Evolutionary conservation across 1,284 basidiomycete genomes (phyloP).

Genomic region (Ceraceosorus bombacis): DNA sequence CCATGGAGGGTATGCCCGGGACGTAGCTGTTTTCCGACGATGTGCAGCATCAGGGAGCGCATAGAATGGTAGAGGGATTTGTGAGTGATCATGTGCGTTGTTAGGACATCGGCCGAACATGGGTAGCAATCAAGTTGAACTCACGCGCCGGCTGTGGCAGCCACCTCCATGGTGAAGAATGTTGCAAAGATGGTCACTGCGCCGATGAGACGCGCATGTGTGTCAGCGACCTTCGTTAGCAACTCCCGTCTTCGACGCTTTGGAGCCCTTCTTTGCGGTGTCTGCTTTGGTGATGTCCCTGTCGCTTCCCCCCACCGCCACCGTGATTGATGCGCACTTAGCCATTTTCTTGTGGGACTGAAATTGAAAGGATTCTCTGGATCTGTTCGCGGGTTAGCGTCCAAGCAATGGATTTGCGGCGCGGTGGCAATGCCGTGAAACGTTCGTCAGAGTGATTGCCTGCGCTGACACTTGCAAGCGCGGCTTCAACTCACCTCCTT

Average conservation of each 20-base stretch:
- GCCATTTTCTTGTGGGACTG: slow-evolving; percentile 55
- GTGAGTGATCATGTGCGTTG: slow-evolving; percentile 7
- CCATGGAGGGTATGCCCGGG: slow-evolving; percentile 59
- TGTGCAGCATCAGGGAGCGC: slow-evolving; percentile 54
- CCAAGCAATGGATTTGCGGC: too few relatives aligned
- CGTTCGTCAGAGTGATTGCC: not conserved
- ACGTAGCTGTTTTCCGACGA: slow-evolving; percentile 54
- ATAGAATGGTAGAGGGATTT: slow-evolving; percentile 10
- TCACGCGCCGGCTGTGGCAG: slow-evolving; percentile 47
- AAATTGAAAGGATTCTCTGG: slow-evolving; percentile 58
- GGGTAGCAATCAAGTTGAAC: slow-evolving; percentile 8
- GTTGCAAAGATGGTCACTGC: slow-evolving; percentile 57
- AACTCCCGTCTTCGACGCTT: too few relatives aligned
- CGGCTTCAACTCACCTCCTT: not conserved
- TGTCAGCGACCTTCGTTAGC: too few relatives aligned
- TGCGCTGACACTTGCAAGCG: not conserved
- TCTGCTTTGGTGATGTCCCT: not conserved
- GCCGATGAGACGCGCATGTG: not conserved
- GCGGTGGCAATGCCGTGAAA: slow-evolving; percentile 39
- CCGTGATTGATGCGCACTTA: slow-evolving; percentile 29
- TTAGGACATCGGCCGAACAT: slow-evolving; percentile 33
- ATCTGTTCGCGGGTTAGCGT: slow-evolving; percentile 38
- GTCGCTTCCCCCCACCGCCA: not conserved
- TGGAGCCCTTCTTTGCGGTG: too few relatives aligned
- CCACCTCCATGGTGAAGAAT: slow-evolving; percentile 54